Evolutionary conservation across 2,329 filamentous ascomycete species (phyloP), one percentile per base, ranked within the genome.

Genomic region (Septoria linicola): DNA sequence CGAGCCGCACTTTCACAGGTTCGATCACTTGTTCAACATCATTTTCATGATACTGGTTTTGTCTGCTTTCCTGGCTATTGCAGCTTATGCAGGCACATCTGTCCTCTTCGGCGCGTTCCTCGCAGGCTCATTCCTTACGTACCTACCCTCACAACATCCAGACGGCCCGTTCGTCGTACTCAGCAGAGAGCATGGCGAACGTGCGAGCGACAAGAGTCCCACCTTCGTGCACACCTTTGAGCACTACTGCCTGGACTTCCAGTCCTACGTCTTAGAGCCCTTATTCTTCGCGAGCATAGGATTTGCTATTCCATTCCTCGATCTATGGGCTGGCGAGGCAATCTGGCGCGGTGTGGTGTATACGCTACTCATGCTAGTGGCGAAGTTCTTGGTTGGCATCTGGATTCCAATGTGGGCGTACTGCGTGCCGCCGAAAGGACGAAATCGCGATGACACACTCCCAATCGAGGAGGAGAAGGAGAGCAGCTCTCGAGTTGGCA

Each of bases 181-280:
- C 44, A 54, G 46, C 5, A 48, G 63, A 19, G 60, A 65, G 27
- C 58, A 65, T 36, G 64, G 63, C 25, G 65, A 66, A 49, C 53
- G 55, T 21, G 44, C 58, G 16, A 59, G 61, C 23, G 34, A 62
- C 53, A 66, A 65, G 40, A 61, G 58, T 16, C 63, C 63, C 1
- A 66, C 62, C 0, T 67, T 66, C 14, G 62, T 67, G 4, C 63
- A 66, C 25, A 67, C 63, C 0, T 67, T 66, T 31, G 63, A 68
- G 41, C 60, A 55, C 47, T 80, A 8, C 66, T 78, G 14, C 73
- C 75, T 2, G 48, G 81, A 8, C 51, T 76, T 8, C 72, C 79
- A 3, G 76, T 11, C 21, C 6, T 65, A 64, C 35, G 51, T 67
- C 10, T 51, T 66, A n/a, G 59, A 56, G 41, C 64, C 64, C 6